phyloP scores from a whole-genome alignment of 441 rosid genomes.

The Eruca vesicaria region DNA sequence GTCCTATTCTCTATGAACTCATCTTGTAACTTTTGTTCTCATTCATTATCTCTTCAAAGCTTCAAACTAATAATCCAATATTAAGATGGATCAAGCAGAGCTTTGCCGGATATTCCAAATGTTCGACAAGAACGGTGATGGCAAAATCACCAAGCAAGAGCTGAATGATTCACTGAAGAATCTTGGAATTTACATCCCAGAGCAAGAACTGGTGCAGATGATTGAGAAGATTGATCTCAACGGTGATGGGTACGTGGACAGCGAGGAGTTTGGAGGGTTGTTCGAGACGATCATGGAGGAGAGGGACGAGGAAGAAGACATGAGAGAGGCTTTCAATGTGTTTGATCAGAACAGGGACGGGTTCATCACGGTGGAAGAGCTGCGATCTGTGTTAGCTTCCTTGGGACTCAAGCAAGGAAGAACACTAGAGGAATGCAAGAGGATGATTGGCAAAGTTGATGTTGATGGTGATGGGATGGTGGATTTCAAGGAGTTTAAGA shows the following conservation, averaged over 20 bases:
- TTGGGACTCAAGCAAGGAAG: conserved; percentile 85
- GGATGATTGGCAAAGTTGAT: conserved; percentile 83
- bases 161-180: conserved; percentile 69
- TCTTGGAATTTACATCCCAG: conserved; percentile 71
- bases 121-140: conserved; percentile 89
- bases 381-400: conserved; percentile 70
- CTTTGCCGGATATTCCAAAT: conserved; percentile 78
- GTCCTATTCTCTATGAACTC: conserved; percentile 17
- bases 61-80: not conserved
- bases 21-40: conserved; percentile 7
- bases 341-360: conserved; percentile 91
- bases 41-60: not conserved
- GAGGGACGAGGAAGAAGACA: conserved; percentile 83
- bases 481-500: conserved; percentile 76
- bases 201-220: conserved; percentile 73
- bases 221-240: conserved; percentile 84
- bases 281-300: conserved; percentile 85
- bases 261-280: conserved; percentile 72
- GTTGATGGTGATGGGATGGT: conserved; percentile 94
- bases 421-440: conserved; percentile 74
- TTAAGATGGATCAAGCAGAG: conserved; percentile 64
- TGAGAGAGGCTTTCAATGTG: conserved; percentile 81
- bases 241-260: conserved; percentile 80
- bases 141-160: conserved; percentile 71
- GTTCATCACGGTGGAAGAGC: conserved; percentile 80